These are phyloP conservation scores for Rubia yunnanensis DNA, from an alignment of 257 asterid genomes.

Conservation along the genomic window DNA sequence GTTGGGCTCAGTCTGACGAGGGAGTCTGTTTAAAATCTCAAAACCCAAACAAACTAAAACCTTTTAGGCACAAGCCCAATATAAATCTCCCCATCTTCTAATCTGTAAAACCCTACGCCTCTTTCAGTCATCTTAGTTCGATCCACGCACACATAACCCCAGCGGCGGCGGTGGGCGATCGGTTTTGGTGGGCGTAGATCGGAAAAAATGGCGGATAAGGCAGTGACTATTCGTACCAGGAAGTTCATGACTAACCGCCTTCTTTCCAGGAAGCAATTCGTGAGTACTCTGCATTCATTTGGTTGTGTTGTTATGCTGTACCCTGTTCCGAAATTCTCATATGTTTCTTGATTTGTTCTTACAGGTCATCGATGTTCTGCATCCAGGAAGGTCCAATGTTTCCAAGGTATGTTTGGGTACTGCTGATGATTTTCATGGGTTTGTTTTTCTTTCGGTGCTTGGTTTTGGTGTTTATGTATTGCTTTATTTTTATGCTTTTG, in stretches of 20 bases:
- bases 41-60: no score
- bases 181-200: neutral
- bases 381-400: slow-evolving; percentile 15
- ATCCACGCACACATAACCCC: neutral
- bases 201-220: slow-evolving; percentile 26
- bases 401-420: slow-evolving; percentile 3
- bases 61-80: no score
- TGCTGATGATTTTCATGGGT: neutral
- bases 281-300: neutral
- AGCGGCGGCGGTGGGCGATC: neutral
- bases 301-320: no score
- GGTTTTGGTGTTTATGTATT: neutral
- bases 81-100: neutral
- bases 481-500: neutral
- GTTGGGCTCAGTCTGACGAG: neutral
- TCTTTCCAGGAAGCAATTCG: slow-evolving; percentile 28
- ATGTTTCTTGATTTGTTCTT: neutral
- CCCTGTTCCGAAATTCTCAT: neutral
- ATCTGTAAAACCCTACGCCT: neutral
- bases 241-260: slow-evolving; percentile 30
- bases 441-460: neutral
- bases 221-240: slow-evolving; percentile 20
- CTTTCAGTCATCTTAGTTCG: neutral
- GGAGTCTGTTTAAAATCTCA: neutral
- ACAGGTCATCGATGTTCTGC: slow-evolving; percentile 14